Base-by-base conservation (phyloP, 768 basidiomycete species). In the Mycena filopes region DNA sequence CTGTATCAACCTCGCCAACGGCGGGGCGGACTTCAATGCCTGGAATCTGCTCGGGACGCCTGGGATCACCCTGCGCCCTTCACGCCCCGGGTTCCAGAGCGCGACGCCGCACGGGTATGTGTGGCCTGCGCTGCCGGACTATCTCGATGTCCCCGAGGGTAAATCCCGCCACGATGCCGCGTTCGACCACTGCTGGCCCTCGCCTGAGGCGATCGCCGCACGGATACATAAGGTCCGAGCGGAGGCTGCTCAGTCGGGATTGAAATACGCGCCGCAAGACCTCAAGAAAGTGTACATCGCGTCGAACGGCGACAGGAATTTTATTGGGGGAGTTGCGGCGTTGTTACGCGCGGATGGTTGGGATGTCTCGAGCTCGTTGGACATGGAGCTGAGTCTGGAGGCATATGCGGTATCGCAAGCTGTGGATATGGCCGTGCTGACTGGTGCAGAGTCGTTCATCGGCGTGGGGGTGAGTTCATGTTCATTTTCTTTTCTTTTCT, bases 371-470 rank as follows among this genome's bases (percentile, higher is more conserved):
- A 83, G 78, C 60, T 81, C 75, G 54, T 69, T 75, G 21, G 84
- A 86, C 56, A 59, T 87, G 55, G 65, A 55, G 31, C 53, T 86
- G 25, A 79, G 74, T 4, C 72, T 71, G 70, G 82, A 84, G 67
- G 81, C 85, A 68, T 72, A 73, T 53, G 82, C 77, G 47, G 79
- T 83, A n/a, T 74, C 74, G 0, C 81, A 84, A 68, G 82, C 81
- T 45, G 66, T 86, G 42, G 86, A 87, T 65, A 87, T 87, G 83
- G 72, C 80, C 13, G 76, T 86, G 42, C 83, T 80, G 2, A 72
- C 79, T 61, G 73, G 76, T 55, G 83, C 83, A 5, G 82, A 85
- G 59, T 76, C 81, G 28, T 82, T 87, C 70, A 73, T 86, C 36
- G 86, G 84, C 11, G 86, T 87, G 45, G 86, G 85, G 67, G 66